phyloP scores from a whole-genome alignment of 352 stramenopile species.

The Blastocystis sp. region DNA sequence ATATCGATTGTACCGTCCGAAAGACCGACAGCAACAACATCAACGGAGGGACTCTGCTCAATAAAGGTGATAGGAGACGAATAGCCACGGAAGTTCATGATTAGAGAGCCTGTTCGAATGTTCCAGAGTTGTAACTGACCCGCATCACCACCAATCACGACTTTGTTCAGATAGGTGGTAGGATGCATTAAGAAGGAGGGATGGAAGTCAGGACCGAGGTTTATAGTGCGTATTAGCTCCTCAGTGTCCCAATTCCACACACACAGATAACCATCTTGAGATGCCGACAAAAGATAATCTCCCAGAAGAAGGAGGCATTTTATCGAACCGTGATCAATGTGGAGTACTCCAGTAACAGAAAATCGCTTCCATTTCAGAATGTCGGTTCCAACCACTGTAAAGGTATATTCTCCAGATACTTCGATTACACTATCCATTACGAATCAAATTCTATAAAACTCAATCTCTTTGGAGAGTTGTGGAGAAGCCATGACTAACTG shows the following conservation, averaged over 20 bases:
- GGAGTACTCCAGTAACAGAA: background rate
- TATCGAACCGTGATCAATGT: background rate
- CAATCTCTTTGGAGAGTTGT: constrained; percentile 76
- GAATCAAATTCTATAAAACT: constrained; percentile 66
- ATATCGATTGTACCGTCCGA: constrained; percentile 73
- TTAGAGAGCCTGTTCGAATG: constrained; percentile 75
- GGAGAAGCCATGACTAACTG: constrained; percentile 76
- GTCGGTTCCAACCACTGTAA: constrained; percentile 73
- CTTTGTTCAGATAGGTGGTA: constrained; percentile 81
- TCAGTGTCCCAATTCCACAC: constrained; percentile 68
- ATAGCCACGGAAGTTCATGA: constrained; percentile 73
- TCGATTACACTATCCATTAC: constrained; percentile 65
- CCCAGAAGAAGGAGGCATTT: background rate
- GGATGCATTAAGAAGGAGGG: constrained; percentile 76
- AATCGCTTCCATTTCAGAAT: constrained; percentile 67
- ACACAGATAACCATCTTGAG: constrained; percentile 38
- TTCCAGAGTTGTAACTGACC: constrained; percentile 78
- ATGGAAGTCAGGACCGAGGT: constrained; percentile 71
- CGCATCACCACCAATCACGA: constrained; percentile 74
- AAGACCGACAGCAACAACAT: constrained; percentile 76
- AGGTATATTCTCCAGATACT: constrained; percentile 70
- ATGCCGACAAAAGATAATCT: constrained; percentile 59
- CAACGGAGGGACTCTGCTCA: constrained; percentile 75
- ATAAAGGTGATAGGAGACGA: constrained; percentile 69
- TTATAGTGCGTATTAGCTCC: constrained; percentile 71